Evolutionary conservation across 306 rosid genomes (phyloP).

Genomic region (Pterocarpus macrocarpus): DNA sequence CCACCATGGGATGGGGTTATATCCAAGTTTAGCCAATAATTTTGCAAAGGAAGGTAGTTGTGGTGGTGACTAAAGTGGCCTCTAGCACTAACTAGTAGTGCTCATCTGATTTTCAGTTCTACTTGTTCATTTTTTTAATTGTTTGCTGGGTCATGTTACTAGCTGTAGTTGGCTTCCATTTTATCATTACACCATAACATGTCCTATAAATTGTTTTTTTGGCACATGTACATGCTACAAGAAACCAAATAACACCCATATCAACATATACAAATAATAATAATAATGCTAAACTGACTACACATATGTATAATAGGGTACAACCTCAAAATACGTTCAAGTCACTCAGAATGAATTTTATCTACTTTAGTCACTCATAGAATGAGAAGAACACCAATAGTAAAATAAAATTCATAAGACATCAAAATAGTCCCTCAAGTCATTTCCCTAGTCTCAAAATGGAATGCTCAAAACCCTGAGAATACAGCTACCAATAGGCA

Average conservation of each 20-base stretch:
- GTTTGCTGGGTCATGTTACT: neutral
- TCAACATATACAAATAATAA: neutral
- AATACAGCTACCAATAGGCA: constrained; percentile 5
- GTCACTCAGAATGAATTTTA: constrained; percentile 26
- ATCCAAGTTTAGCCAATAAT: too few species aligned
- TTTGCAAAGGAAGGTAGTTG: too few species aligned
- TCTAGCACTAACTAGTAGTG: too few species aligned
- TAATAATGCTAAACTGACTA: neutral
- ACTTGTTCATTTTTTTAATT: neutral
- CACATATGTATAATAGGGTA: constrained; percentile 21
- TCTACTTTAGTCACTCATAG: neutral
- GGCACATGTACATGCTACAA: neutral
- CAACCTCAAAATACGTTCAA: constrained; percentile 13
- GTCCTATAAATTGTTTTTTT: neutral
- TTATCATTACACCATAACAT: neutral
- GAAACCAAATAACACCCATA: neutral
- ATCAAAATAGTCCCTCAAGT: constrained; percentile 5
- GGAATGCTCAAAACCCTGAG: constrained; percentile 33
- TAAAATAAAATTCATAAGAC: neutral
- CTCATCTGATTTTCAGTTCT: too few species aligned
- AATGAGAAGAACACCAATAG: constrained; percentile 37
- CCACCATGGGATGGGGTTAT: too few species aligned
- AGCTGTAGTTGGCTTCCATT: too few species aligned
- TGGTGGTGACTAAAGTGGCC: too few species aligned
- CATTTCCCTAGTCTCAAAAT: neutral